A percentile compares a stretch with the other conserved stretches of the same genome.
These are phyloP conservation scores for Trifolium dubium DNA, from an alignment of 306 rosid genomes.

Conservation along the genomic window DNA sequence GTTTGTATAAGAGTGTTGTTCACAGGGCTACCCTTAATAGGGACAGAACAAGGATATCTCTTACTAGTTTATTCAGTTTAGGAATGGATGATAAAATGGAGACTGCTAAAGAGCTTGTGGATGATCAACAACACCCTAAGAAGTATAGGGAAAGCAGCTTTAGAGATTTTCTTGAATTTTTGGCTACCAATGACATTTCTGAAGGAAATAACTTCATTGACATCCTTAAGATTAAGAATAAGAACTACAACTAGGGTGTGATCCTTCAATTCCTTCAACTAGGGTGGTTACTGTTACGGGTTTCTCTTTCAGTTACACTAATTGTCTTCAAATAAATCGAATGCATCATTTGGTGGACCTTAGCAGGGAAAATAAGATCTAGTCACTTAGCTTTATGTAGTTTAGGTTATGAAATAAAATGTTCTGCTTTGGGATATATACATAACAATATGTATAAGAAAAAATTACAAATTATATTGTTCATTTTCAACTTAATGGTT, in stretches of 20 bases:
- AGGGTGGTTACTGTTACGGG: neutral
- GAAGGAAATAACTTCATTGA: slow-evolving; percentile 58
- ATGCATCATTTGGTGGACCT: neutral
- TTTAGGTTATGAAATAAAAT: neutral
- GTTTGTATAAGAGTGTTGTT: slow-evolving; percentile 41
- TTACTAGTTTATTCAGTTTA: slow-evolving; percentile 37
- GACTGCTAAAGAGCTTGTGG: slow-evolving; percentile 22
- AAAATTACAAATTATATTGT: neutral
- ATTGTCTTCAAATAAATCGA: neutral
- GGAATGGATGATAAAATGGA: slow-evolving; percentile 40
- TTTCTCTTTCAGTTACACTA: neutral
- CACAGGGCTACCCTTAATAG: slow-evolving; percentile 32
- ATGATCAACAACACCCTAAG: slow-evolving; percentile 28
- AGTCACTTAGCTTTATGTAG: neutral
- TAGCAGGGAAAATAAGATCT: neutral
- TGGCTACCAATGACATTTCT: slow-evolving; percentile 47
- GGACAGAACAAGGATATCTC: slow-evolving; percentile 22
- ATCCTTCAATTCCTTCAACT: neutral
- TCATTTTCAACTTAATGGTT: too few relatives aligned
- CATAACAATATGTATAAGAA: too few relatives aligned
- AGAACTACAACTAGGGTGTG: neutral
- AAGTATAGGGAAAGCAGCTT: slow-evolving; percentile 50
- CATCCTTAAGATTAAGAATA: slow-evolving; percentile 45
- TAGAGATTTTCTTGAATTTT: slow-evolving; percentile 59
- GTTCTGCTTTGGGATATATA: neutral